These are phyloP conservation scores for Fusarium sp. DNA, from an alignment of 2,329 filamentous ascomycete species.

Conservation along the genomic window DNA sequence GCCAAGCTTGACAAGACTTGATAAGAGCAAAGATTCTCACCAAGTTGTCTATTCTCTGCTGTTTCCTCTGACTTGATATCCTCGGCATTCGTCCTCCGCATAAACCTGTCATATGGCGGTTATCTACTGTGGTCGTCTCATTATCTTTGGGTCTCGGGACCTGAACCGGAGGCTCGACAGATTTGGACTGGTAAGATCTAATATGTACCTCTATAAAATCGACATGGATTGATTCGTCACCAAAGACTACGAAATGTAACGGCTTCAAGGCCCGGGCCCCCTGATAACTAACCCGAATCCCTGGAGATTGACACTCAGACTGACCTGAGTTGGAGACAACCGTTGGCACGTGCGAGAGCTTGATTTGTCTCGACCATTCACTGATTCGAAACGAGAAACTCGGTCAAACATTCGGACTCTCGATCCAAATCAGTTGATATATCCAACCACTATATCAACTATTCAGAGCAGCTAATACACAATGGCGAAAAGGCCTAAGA, in stretches of 20 bases:
- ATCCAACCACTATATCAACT: slow-evolving; percentile 3
- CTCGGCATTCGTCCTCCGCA: slow-evolving; percentile 16
- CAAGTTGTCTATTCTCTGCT: not conserved
- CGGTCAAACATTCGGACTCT: slow-evolving; percentile 24
- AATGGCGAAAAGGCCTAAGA: slow-evolving; percentile 27
- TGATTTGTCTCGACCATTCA: slow-evolving; percentile 20
- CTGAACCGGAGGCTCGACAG: slow-evolving; percentile 25
- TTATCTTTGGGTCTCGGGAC: slow-evolving; percentile 26
- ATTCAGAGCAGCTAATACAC: not conserved
- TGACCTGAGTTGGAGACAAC: slow-evolving; percentile 23
- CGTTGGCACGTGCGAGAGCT: slow-evolving; percentile 44
- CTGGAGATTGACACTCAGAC: slow-evolving; percentile 6
- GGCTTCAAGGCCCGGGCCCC: slow-evolving; percentile 14
- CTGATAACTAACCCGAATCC: slow-evolving; percentile 21
- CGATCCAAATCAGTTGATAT: slow-evolving; percentile 11
- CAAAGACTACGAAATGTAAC: slow-evolving; percentile 4
- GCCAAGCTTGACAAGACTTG: slow-evolving; percentile 8
- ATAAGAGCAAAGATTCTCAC: slow-evolving; percentile 15
- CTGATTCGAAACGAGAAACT: slow-evolving; percentile 19
- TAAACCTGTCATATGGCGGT: slow-evolving; percentile 26
- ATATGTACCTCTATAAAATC: not conserved
- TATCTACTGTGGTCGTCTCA: slow-evolving; percentile 2
- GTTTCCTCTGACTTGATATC: not conserved
- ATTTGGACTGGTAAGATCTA: slow-evolving; percentile 22
- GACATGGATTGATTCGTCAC: slow-evolving; percentile 16